A percentile compares a stretch with the other conserved stretches of the same genome.
These are phyloP conservation scores for Suillus variegatus DNA, from an alignment of 768 basidiomycete genomes.

Conservation along the genomic window DNA sequence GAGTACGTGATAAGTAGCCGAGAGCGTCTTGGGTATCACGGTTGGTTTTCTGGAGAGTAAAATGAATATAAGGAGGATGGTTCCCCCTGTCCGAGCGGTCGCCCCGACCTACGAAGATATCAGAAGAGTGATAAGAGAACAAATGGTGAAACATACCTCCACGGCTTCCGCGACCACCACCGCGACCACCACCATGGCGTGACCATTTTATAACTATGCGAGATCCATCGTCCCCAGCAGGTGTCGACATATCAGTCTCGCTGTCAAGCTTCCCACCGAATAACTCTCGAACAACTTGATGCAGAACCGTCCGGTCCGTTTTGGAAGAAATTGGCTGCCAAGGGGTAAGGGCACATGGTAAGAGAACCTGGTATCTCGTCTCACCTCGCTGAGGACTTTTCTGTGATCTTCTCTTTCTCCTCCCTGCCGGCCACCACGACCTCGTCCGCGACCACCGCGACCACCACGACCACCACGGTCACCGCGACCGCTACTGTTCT, in stretches of 20 bases:
- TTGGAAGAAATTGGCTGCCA: slow-evolving; percentile 82
- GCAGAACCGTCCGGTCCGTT: slow-evolving; percentile 76
- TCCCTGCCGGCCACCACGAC: slow-evolving; percentile 43
- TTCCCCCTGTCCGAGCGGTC: slow-evolving; percentile 58
- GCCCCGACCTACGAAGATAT: slow-evolving; percentile 27
- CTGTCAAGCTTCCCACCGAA: slow-evolving; percentile 86
- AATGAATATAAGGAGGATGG: slow-evolving; percentile 90
- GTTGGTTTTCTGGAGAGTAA: slow-evolving; percentile 96
- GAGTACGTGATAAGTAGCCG: slow-evolving; percentile 69
- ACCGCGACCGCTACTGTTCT: slow-evolving; percentile 33
- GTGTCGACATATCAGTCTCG: slow-evolving; percentile 61
- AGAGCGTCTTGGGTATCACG: slow-evolving; percentile 97
- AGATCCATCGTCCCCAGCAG: slow-evolving; percentile 64
- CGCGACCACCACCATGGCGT: slow-evolving; percentile 47
- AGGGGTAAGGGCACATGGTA: slow-evolving; percentile 10
- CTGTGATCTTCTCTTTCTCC: slow-evolving; percentile 62
- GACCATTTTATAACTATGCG: slow-evolving; percentile 82
- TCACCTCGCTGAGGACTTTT: slow-evolving; percentile 79
- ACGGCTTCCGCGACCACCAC: slow-evolving; percentile 43
- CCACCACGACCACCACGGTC: slow-evolving; percentile 41
- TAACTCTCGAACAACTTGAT: slow-evolving; percentile 75
- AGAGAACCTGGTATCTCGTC: slow-evolving; percentile 31
- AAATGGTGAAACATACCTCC: slow-evolving; percentile 16
- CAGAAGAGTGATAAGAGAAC: not conserved
- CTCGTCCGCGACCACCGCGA: slow-evolving; percentile 47